Evolutionary conservation across 2,329 filamentous ascomycete genomes (phyloP), one percentile per base, ranked within the genome.

Genomic region (Monosporascus ibericus): DNA sequence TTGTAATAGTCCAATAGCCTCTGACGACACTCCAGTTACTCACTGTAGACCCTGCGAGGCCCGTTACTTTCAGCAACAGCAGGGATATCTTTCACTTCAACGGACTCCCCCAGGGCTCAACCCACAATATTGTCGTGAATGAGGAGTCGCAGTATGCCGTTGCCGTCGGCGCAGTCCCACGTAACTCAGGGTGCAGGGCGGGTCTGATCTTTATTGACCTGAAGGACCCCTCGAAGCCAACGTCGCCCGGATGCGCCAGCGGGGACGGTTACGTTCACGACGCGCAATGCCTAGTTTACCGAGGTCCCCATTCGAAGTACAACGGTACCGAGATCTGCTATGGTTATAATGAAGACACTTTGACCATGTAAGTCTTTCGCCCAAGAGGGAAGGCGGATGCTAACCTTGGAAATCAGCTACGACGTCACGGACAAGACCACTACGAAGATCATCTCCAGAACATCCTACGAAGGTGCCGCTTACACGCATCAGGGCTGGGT

Each of bases 401-500:
- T 34, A 34, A 34, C 9, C 1, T 34, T 14, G 9, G 4, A 14
- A 14, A 34, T 34, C 30, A 34, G 30, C 9, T 34, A 34, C 30
- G 30, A 34, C 30, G 30, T 34, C 30, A 34, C 30, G 9, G 30
- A 34, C 30, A 34, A 34, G 30, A 34, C 30, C 30, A 34, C 30
- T 14, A 72, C 68, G 40, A 70, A 77, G 53, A 71, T 82, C 56
- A 68, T 72, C 48, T 81, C 79, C 27, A 70, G 71, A 40, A 81
- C 78, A 14, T 75, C 75, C 0, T 83, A 83, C 62, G 73, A 76
- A 22, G 80, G 80, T 42, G 78, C 78, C 7, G 66, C 74, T 3
- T 84, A 83, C 67, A 81, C 78, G 1, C 81, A 84, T 61, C 81
- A 84, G 58, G 81, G 81, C 6, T 77, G 75, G 68, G 69, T 82